Base-by-base conservation (phyloP, 176 grass and related monocot species). In the Juncus effusus region DNA sequence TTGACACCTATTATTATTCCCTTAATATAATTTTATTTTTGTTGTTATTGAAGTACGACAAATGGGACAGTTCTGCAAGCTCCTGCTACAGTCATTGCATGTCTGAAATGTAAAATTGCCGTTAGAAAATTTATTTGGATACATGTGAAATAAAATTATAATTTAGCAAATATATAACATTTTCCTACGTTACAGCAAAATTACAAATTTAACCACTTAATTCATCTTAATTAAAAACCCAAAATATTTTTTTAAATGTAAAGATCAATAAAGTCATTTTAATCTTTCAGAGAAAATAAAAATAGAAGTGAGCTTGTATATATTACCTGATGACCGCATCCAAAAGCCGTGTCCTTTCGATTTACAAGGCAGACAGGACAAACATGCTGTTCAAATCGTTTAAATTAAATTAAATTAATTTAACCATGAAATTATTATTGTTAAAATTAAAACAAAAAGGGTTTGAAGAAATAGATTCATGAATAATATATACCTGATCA, bases 301-400 rank as follows among this genome's bases (percentile, higher is more conserved):
- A 69, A 35, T 54, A 39, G 10, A 16, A 11, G 16, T 68, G 53
- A 5, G 14, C 56, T 11, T 54, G 36, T 41, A 36, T 59, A 40
- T n/a, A 60, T 78, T 70, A 79, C 76, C 76, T 79, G 76, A 10
- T 79, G 76, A 8, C 76, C 76, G 36, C 76, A 79, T 13, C 76
- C 76, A 36, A 79, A 79, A 72, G 67, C 76, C 65, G 71, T 72
- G 49, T 79, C 67, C 67, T 79, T 79, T 0, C 57, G 65, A 70
- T 72, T 79, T 49, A 62, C 15, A 10, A 79, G 67, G 58, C 76
- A 79, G 51, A 79, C 64, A 38, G 76, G 76, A 47, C 76, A 79
- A 54, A 79, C 66, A 36, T 42, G 19, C 59, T 79, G 76, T 37
- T 62, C 36, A 64, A 13, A 56, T 15, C 16, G 60, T 35, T 42